phyloP scores from a whole-genome alignment of 1,284 basidiomycete species.

The Boletus mariae region DNA sequence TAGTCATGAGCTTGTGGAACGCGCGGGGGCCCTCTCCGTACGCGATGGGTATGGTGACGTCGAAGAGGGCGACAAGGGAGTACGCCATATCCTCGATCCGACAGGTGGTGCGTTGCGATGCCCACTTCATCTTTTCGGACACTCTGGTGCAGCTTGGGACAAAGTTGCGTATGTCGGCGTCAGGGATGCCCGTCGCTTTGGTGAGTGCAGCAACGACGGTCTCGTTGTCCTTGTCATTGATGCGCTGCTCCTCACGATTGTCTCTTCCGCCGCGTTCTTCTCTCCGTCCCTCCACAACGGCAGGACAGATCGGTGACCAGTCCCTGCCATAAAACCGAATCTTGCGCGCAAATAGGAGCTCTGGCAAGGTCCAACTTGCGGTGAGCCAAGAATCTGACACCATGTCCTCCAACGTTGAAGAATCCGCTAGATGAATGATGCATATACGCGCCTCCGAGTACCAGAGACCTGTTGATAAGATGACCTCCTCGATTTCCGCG shows the following conservation, averaged over 20 bases:
- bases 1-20: constrained; percentile 21
- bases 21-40: constrained; percentile 27
- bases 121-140: constrained; percentile 26
- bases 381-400: constrained; percentile 24
- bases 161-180: constrained; percentile 24
- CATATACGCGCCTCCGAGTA: constrained; percentile 25
- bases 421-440: constrained; percentile 23
- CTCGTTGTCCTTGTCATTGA: constrained; percentile 29
- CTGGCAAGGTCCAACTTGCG: constrained; percentile 23
- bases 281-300: constrained; percentile 10
- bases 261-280: constrained; percentile 16
- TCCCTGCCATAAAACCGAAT: constrained; percentile 27
- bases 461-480: constrained; percentile 24
- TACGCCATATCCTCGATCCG: constrained; percentile 24
- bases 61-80: constrained; percentile 24
- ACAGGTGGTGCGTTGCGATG: constrained; percentile 21
- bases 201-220: constrained; percentile 12
- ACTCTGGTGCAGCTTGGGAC: constrained; percentile 21
- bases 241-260: constrained; percentile 12
- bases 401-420: constrained; percentile 22
- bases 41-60: constrained; percentile 19
- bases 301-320: constrained; percentile 25
- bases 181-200: constrained; percentile 21
- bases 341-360: constrained; percentile 25
- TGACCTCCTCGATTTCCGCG: constrained; percentile 26